Evolutionary conservation across 2,329 filamentous ascomycete species (phyloP).

Genomic region (Talaromyces sp.): DNA sequence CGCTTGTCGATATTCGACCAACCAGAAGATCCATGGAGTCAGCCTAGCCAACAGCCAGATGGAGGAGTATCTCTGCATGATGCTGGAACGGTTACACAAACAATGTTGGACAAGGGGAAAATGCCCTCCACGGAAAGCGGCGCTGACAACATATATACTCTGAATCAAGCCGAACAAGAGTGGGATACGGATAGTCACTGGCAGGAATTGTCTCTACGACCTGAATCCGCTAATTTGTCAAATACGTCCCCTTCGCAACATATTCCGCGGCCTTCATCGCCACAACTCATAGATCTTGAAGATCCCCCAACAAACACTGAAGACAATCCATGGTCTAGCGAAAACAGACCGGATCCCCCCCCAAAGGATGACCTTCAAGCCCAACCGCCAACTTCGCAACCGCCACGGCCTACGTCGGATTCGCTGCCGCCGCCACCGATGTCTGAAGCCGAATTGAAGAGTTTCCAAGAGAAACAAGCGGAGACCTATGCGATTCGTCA

Average conservation of each 20-base stretch:
- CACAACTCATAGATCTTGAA: constrained; percentile 15
- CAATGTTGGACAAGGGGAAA: background rate
- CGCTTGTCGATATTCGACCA: constrained; percentile 37
- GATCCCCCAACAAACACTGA: constrained; percentile 9
- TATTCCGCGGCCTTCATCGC: background rate
- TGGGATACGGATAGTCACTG: constrained; percentile 13
- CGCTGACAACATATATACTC: background rate
- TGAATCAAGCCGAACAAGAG: background rate
- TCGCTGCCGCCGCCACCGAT: constrained; percentile 19
- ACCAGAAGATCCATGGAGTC: constrained; percentile 28
- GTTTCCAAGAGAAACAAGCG: constrained; percentile 47
- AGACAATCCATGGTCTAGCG: constrained; percentile 11
- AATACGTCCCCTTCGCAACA: constrained; percentile 7
- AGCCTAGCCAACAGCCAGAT: constrained; percentile 11
- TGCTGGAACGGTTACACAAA: background rate
- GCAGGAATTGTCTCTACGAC: constrained; percentile 14
- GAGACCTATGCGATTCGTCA: constrained; percentile 95
- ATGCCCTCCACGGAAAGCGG: background rate
- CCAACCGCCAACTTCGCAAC: background rate
- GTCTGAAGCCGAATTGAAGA: constrained; percentile 33
- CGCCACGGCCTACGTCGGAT: background rate
- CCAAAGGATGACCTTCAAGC: background rate
- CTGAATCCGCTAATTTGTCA: constrained; percentile 5
- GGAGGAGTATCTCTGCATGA: background rate
- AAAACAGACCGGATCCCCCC: background rate